phyloP scores from a whole-genome alignment of 345 rosid species.

The Boechera stricta region DNA sequence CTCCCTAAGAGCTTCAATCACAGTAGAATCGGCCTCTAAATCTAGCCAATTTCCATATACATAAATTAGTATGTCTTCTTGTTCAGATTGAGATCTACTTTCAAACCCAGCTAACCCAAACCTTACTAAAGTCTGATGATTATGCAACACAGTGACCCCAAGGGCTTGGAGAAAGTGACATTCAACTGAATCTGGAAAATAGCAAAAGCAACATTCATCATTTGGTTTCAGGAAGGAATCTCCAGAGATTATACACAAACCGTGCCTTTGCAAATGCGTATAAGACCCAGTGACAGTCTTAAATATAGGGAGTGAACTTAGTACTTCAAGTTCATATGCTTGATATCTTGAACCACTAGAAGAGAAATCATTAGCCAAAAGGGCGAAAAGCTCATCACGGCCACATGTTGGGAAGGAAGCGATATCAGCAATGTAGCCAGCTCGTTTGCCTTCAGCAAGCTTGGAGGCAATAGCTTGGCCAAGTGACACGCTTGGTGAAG shows the following conservation, averaged over 20 bases:
- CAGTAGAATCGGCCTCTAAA: constrained; percentile 71
- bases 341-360: constrained; percentile 65
- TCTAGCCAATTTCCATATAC: constrained; percentile 73
- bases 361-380: constrained; percentile 79
- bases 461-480: constrained; percentile 89
- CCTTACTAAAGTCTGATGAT: constrained; percentile 82
- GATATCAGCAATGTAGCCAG: constrained; percentile 73
- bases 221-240: constrained; percentile 82
- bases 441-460: constrained; percentile 74
- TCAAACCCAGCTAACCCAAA: constrained; percentile 86
- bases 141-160: constrained; percentile 77
- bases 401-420: constrained; percentile 65
- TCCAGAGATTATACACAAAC: constrained; percentile 74
- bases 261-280: constrained; percentile 59
- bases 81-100: constrained; percentile 69
- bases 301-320: constrained; percentile 81
- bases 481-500: constrained; percentile 66
- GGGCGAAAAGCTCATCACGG: constrained; percentile 69
- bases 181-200: constrained; percentile 65
- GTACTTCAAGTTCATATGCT: constrained; percentile 70
- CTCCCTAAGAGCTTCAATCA: constrained; percentile 76
- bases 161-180: constrained; percentile 72
- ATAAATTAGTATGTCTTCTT: constrained; percentile 76
- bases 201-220: constrained; percentile 74
- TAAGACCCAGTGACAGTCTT: constrained; percentile 75